phyloP scores from a whole-genome alignment of 225 moss, liverwort and hornwort species.

The Bryoerythrophyllum caledonicum region DNA sequence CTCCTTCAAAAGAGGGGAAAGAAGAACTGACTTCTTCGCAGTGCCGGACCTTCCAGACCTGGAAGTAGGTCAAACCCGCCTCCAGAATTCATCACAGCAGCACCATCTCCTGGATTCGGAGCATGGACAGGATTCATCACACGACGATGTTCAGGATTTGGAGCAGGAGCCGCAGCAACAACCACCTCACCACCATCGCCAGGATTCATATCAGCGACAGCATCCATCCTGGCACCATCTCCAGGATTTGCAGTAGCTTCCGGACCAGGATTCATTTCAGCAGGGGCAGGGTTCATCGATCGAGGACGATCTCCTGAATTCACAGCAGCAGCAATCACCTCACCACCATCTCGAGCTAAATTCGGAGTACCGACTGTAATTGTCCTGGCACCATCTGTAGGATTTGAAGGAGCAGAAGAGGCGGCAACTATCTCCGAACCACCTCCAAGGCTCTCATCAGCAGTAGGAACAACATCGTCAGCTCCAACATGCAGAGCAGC shows the following conservation, averaged over 20 bases:
- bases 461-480: background rate
- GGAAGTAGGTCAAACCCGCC: background rate
- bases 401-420: background rate
- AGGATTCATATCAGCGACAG: background rate
- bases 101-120: background rate
- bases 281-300: too few relatives aligned
- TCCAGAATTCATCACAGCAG: background rate
- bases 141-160: background rate
- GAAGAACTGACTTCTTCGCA: background rate
- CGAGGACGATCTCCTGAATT: background rate
- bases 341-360: background rate
- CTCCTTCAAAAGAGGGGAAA: background rate
- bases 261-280: too few relatives aligned
- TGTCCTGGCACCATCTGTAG: background rate
- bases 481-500: background rate
- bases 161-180: background rate
- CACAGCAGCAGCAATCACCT: background rate
- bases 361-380: too few relatives aligned
- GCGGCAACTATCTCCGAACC: background rate
- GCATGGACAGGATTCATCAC: background rate
- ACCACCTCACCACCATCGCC: background rate
- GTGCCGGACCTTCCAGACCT: background rate
- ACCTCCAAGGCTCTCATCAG: background rate
- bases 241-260: too few relatives aligned
- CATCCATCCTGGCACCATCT: too few relatives aligned